Percentiles rank a stretch among this genome's conserved stretches.
phyloP scores from a whole-genome alignment of 23 red algal genomes.

The Gracilaria vermiculophylla region DNA sequence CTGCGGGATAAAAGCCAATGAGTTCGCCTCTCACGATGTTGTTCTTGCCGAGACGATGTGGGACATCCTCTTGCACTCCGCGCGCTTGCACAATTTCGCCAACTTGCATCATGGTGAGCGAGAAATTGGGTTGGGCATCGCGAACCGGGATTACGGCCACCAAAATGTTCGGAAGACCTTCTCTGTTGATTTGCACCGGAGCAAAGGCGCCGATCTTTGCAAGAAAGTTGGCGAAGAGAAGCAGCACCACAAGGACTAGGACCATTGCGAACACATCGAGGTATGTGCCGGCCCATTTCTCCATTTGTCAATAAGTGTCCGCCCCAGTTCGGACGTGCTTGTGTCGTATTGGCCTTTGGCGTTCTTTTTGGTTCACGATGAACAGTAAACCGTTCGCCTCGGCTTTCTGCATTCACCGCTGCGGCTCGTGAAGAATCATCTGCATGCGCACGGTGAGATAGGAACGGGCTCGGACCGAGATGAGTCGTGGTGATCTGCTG shows the following conservation, averaged over 20 bases:
- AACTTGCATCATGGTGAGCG: background rate
- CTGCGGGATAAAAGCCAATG: background rate
- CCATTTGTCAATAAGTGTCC: background rate
- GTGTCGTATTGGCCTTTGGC: background rate
- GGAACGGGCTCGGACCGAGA: too few species aligned
- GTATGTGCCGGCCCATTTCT: background rate
- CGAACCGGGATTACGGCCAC: background rate
- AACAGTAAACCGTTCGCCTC: too few species aligned
- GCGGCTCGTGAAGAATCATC: too few species aligned
- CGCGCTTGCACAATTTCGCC: background rate
- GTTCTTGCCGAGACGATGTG: conserved; percentile 5
- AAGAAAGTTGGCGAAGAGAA: conserved; percentile 5
- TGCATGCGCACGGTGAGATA: too few species aligned
- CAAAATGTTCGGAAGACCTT: background rate
- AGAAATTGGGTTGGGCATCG: background rate
- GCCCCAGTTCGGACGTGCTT: background rate
- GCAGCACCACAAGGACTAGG: background rate
- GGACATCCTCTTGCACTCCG: conserved; percentile 6
- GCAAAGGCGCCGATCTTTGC: conserved; percentile 12
- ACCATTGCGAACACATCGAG: background rate
- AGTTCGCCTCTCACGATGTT: conserved; percentile 5
- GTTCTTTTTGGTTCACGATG: background rate
- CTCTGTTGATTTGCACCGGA: background rate
- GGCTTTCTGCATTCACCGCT: too few species aligned
- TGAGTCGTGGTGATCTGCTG: too few species aligned